phyloP scores from a whole-genome alignment of 805 yeast species.

The Lachancea lanzarotensis region DNA sequence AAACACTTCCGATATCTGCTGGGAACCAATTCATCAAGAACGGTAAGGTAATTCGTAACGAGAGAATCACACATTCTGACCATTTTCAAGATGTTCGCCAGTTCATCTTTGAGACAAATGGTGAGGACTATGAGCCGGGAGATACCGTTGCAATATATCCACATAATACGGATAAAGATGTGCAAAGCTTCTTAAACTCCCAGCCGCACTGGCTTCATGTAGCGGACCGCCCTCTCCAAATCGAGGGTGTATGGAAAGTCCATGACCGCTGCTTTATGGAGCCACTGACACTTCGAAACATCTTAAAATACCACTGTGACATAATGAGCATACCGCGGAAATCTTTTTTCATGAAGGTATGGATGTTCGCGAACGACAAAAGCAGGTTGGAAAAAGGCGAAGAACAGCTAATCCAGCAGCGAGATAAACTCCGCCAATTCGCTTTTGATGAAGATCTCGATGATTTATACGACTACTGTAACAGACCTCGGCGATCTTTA shows the following conservation, averaged over 20 bases:
- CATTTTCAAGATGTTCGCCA: slow-evolving; percentile 91
- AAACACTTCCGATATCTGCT: slow-evolving; percentile 9
- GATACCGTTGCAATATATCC: slow-evolving; percentile 79
- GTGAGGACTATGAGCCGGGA: slow-evolving; percentile 55
- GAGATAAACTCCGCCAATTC: slow-evolving; percentile 70
- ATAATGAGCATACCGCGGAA: slow-evolving; percentile 76
- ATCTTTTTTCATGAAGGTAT: slow-evolving; percentile 64
- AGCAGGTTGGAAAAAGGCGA: slow-evolving; percentile 23
- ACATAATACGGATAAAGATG: slow-evolving; percentile 55
- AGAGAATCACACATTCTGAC: slow-evolving; percentile 55
- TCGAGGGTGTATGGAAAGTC: slow-evolving; percentile 20
- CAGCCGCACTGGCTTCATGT: slow-evolving; percentile 65
- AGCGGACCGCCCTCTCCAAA: slow-evolving; percentile 49
- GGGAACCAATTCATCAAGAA: slow-evolving; percentile 17
- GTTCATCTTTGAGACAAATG: slow-evolving; percentile 35
- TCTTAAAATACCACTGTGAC: slow-evolving; percentile 76
- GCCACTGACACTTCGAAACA: slow-evolving; percentile 60
- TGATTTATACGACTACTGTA: slow-evolving; percentile 85
- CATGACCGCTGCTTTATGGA: slow-evolving; percentile 57
- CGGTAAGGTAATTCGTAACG: slow-evolving; percentile 47
- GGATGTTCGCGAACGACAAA: slow-evolving; percentile 66
- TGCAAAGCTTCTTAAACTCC: slow-evolving; percentile 53
- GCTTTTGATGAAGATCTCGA: slow-evolving; percentile 65
- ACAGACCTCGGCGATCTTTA: slow-evolving; percentile 83
- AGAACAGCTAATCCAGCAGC: slow-evolving; percentile 49